A percentile compares a stretch with the other conserved stretches of the same genome.
These are phyloP conservation scores for Teratosphaeria pseudoeucalypti DNA, from an alignment of 2,329 filamentous ascomycete genomes.

Conservation along the genomic window DNA sequence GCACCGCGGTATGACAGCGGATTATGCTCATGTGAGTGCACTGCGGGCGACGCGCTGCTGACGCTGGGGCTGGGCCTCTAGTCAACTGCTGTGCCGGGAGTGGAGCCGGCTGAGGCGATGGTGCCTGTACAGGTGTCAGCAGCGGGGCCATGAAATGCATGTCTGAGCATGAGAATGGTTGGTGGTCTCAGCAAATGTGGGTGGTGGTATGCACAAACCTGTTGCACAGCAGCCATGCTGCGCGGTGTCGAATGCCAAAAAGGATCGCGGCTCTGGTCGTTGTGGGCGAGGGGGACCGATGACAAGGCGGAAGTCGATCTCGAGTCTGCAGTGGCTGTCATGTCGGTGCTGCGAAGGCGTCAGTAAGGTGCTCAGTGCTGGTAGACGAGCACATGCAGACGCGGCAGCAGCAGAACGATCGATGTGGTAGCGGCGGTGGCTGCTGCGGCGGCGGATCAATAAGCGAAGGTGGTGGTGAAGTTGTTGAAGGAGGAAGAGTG, in stretches of 20 bases:
- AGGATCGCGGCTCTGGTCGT: slow-evolving; percentile 4
- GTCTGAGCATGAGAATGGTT: not conserved
- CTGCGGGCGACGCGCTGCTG: slow-evolving; percentile 16
- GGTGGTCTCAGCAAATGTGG: not conserved
- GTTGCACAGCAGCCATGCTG: slow-evolving; percentile 13
- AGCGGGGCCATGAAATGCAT: not conserved
- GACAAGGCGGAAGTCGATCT: not conserved
- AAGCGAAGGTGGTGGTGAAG: not conserved
- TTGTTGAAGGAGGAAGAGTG: not conserved
- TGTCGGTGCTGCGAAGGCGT: not conserved
- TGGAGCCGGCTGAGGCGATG: slow-evolving; percentile 7
- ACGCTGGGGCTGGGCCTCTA: not conserved
- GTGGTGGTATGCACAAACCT: slow-evolving; percentile 9
- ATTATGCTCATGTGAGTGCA: slow-evolving; percentile 63
- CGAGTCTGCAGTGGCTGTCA: not conserved
- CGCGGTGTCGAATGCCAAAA: slow-evolving; percentile 13
- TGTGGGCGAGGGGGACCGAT: not conserved
- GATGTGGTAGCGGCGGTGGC: not conserved
- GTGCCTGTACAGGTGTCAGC: not conserved
- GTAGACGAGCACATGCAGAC: not conserved
- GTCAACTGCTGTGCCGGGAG: slow-evolving; percentile 4
- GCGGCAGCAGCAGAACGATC: not conserved
- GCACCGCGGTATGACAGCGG: slow-evolving; percentile 46
- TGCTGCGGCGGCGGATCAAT: not conserved
- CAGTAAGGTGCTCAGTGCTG: not conserved